These are phyloP conservation scores for Quercus agrifolia DNA, from an alignment of 306 rosid species.

Conservation along the genomic window DNA sequence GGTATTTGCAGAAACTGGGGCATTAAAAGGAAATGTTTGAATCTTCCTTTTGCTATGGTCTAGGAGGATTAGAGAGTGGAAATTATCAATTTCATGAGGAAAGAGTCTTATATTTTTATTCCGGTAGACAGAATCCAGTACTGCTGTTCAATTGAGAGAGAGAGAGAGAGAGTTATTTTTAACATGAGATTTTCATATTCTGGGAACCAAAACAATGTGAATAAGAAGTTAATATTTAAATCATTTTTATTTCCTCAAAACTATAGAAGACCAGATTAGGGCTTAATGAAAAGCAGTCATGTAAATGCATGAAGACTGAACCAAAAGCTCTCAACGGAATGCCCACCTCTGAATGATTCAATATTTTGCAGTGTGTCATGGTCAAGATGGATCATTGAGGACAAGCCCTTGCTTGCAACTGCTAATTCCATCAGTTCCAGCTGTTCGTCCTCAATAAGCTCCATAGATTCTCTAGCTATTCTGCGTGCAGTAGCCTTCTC, in stretches of 20 bases:
- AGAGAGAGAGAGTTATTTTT: neutral
- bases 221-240: neutral
- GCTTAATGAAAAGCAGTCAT: neutral
- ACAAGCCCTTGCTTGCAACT: conserved; percentile 74
- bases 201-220: neutral
- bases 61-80: neutral
- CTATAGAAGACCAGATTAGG: neutral
- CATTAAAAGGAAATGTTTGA: too few species aligned
- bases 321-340: neutral
- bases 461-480: conserved; percentile 97
- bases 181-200: neutral
- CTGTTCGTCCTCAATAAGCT: conserved; percentile 96
- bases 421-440: conserved; percentile 98
- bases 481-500: conserved; percentile 96
- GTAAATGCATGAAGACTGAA: neutral
- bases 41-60: neutral
- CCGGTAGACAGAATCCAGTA: neutral
- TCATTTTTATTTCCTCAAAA: neutral
- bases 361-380: conserved; percentile 84
- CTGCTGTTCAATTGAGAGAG: neutral
- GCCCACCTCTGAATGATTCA: conserved; percentile 77
- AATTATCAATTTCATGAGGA: neutral
- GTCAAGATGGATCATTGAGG: conserved; percentile 82
- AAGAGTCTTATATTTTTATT: neutral
- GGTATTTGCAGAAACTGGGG: neutral